Percentiles rank a stretch among this genome's conserved stretches.
Conservation (phyloP, 1,284 basidiomycete genomes). For the Ustilago lituana region DNA sequence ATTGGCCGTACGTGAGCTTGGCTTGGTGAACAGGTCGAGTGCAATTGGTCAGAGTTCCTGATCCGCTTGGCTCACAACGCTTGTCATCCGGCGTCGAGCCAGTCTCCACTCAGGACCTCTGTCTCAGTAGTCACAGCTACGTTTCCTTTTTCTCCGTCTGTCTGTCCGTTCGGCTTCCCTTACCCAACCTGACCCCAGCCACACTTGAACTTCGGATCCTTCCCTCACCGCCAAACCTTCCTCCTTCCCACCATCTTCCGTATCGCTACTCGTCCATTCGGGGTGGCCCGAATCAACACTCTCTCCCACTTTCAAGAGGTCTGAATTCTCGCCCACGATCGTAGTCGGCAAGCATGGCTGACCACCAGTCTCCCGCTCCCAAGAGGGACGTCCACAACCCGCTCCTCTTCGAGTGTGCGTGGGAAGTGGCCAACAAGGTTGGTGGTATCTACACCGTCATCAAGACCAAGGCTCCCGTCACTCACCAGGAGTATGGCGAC, state of each 20-base stretch:
- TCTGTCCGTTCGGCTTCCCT: background rate
- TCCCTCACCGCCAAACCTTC: too few relatives aligned
- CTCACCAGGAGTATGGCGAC: conserved; percentile 75
- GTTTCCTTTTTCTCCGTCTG: background rate
- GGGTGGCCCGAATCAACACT: background rate
- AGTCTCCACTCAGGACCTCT: background rate
- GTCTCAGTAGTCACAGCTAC: conserved; percentile 4
- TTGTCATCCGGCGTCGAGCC: too few relatives aligned
- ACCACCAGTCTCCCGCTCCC: conserved; percentile 11
- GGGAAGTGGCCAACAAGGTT: conserved; percentile 72
- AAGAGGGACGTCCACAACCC: conserved; percentile 61
- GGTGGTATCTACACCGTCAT: conserved; percentile 99
- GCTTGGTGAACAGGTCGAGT: too few relatives aligned
- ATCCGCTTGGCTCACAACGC: too few relatives aligned
- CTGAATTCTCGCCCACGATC: background rate
- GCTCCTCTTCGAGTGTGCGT: conserved; percentile 63
- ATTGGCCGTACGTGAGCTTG: too few relatives aligned
- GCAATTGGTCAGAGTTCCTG: too few relatives aligned
- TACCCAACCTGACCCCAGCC: background rate
- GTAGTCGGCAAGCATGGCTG: conserved; percentile 18
- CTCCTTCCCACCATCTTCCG: background rate
- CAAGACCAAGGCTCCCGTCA: conserved; percentile 98
- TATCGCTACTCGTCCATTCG: background rate
- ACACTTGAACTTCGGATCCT: too few relatives aligned
- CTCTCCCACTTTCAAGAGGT: too few relatives aligned